Evolutionary conservation across 257 asterid species (phyloP).

Genomic region (Fraxinus americana): DNA sequence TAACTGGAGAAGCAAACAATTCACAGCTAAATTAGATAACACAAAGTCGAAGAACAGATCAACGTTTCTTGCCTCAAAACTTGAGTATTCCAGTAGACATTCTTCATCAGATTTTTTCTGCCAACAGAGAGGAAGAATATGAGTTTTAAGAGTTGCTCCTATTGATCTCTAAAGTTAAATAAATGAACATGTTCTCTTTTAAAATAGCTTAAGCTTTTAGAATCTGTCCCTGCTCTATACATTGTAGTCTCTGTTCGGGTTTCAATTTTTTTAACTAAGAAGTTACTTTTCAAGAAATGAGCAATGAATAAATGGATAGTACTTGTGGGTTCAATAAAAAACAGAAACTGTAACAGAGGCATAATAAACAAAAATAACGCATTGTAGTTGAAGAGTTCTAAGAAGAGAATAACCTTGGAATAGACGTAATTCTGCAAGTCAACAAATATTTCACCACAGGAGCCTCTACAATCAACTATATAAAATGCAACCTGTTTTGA

Average conservation of each 20-base stretch:
- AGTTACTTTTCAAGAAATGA: neutral
- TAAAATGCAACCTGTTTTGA: constrained; percentile 81
- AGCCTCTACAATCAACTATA: constrained; percentile 86
- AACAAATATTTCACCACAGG: constrained; percentile 92
- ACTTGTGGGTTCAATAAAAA: no score
- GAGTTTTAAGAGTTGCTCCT: neutral
- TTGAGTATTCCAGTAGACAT: constrained; percentile 65
- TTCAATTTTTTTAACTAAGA: no score
- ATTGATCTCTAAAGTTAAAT: constrained; percentile 12
- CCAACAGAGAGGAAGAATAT: constrained; percentile 25
- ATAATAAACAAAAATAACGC: neutral
- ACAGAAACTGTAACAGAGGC: no score
- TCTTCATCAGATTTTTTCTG: constrained; percentile 77
- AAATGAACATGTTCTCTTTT: neutral
- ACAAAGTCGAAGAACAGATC: neutral
- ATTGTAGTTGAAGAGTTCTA: neutral
- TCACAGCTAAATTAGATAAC: neutral
- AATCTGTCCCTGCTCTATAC: no score
- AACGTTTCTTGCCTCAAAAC: constrained; percentile 60
- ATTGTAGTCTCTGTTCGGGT: no score
- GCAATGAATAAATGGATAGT: no score
- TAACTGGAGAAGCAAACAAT: neutral
- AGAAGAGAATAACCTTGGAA: constrained; percentile 54
- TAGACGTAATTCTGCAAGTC: constrained; percentile 84
- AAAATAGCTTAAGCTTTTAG: no score